These are phyloP conservation scores for Allium cepa DNA, from an alignment of 106 monocot species.

Conservation along the genomic window DNA sequence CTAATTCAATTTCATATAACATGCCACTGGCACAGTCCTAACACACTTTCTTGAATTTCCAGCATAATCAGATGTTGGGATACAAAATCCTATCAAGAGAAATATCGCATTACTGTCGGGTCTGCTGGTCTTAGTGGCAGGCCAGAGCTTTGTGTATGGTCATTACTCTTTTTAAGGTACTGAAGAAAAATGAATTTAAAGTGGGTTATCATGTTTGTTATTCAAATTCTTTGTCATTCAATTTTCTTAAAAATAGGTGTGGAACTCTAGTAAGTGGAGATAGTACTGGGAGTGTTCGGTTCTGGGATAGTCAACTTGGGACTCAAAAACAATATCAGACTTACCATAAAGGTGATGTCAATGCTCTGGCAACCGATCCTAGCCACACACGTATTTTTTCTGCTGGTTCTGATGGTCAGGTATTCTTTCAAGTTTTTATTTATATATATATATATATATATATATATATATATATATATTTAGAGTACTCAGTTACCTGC, in stretches of 20 bases:
- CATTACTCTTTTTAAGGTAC: slow-evolving; percentile 78
- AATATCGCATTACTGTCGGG: slow-evolving; percentile 83
- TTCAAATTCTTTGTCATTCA: background rate
- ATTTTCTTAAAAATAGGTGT: slow-evolving; percentile 31
- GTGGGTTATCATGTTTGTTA: no score
- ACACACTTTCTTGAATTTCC: slow-evolving; percentile 4
- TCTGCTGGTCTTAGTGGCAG: slow-evolving; percentile 61
- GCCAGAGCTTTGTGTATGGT: slow-evolving; percentile 81
- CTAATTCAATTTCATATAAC: no score
- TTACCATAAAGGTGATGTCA: slow-evolving; percentile 82
- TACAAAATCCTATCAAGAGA: slow-evolving; percentile 46
- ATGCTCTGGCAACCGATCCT: slow-evolving; percentile 63
- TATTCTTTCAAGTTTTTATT: slow-evolving; percentile 11
- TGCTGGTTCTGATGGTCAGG: slow-evolving; percentile 97
- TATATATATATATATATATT: no score
- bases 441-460: no score
- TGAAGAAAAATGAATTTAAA: no score
- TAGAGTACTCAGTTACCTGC: no score
- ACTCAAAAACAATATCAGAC: slow-evolving; percentile 75
- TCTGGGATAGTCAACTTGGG: slow-evolving; percentile 87
- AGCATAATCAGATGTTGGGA: slow-evolving; percentile 94
- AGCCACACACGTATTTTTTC: slow-evolving; percentile 87
- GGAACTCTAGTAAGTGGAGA: slow-evolving; percentile 93
- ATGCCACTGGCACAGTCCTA: background rate
- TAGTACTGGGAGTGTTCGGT: slow-evolving; percentile 93